Conservation (phyloP, 2,329 filamentous ascomycete species). For the Fusarium verticillioides region DNA sequence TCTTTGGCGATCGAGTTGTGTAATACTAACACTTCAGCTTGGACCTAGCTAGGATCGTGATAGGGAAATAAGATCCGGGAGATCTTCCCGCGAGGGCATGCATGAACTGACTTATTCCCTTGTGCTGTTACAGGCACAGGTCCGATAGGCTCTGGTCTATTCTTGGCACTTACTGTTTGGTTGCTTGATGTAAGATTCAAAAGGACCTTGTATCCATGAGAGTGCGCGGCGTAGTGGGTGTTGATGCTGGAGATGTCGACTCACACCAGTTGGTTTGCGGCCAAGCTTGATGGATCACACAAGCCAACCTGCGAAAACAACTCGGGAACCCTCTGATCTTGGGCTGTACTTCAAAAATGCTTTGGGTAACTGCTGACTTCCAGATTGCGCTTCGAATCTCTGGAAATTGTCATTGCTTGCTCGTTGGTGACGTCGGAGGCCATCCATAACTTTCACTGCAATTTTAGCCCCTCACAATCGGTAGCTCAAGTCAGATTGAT, state of each 20-base stretch:
- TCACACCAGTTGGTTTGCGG: conserved; percentile 1
- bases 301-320: too few relatives aligned
- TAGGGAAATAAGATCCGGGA: conserved; percentile 28
- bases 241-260: neutral
- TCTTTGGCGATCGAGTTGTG: conserved; percentile 29
- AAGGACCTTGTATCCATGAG: neutral
- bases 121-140: neutral
- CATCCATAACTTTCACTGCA: neutral
- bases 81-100: conserved; percentile 30
- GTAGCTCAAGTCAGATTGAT: too few relatives aligned
- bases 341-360: accelerated
- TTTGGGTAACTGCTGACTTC: neutral
- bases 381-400: accelerated
- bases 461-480: neutral
- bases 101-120: conserved; percentile 18
- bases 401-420: accelerated
- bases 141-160: conserved; percentile 1
- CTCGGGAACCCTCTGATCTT: too few relatives aligned
- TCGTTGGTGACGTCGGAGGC: too few relatives aligned
- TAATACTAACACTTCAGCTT: conserved; percentile 16
- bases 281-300: neutral
- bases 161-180: neutral
- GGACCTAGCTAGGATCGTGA: conserved; percentile 5
- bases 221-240: neutral
- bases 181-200: neutral